Percentiles rank a stretch among this genome's conserved stretches.
These are phyloP conservation scores for Trichophaea hybrida DNA, from an alignment of 2,329 filamentous ascomycete species.

Conservation along the genomic window DNA sequence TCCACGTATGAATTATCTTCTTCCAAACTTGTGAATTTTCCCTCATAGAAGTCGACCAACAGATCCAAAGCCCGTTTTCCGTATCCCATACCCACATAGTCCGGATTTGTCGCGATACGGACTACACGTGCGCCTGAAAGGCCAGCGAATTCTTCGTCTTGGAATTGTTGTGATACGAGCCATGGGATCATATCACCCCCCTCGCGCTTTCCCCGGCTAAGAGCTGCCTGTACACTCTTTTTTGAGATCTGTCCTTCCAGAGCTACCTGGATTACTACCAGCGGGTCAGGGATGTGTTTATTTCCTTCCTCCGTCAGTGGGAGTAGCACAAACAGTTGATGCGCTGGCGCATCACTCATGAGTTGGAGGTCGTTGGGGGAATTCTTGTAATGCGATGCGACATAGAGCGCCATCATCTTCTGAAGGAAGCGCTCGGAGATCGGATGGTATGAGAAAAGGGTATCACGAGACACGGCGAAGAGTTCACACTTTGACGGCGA, in stretches of 20 bases:
- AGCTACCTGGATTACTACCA: constrained; percentile 88
- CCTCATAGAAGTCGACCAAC: constrained; percentile 83
- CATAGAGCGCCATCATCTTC: constrained; percentile 95
- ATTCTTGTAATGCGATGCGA: constrained; percentile 96
- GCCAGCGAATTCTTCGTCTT: constrained; percentile 89
- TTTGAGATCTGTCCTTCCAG: constrained; percentile 90
- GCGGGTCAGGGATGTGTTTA: constrained; percentile 71
- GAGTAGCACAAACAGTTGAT: constrained; percentile 89
- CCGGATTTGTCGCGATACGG: constrained; percentile 89
- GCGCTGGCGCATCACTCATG: constrained; percentile 93
- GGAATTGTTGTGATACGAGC: constrained; percentile 95
- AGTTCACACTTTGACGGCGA: constrained; percentile 86
- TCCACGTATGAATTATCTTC: constrained; percentile 49
- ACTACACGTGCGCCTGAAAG: constrained; percentile 86
- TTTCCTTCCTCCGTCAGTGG: constrained; percentile 66
- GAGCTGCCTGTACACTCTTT: constrained; percentile 76
- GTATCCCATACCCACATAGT: constrained; percentile 86
- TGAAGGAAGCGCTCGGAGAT: constrained; percentile 95
- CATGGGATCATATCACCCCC: constrained; percentile 91
- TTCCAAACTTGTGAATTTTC: constrained; percentile 71
- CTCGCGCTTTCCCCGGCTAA: constrained; percentile 77
- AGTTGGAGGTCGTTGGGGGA: constrained; percentile 95
- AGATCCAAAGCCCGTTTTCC: constrained; percentile 78
- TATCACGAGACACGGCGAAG: constrained; percentile 88
- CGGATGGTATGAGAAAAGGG: constrained; percentile 92